Conservation (phyloP, 805 yeast species). For the Metschnikowia vanudenii region DNA sequence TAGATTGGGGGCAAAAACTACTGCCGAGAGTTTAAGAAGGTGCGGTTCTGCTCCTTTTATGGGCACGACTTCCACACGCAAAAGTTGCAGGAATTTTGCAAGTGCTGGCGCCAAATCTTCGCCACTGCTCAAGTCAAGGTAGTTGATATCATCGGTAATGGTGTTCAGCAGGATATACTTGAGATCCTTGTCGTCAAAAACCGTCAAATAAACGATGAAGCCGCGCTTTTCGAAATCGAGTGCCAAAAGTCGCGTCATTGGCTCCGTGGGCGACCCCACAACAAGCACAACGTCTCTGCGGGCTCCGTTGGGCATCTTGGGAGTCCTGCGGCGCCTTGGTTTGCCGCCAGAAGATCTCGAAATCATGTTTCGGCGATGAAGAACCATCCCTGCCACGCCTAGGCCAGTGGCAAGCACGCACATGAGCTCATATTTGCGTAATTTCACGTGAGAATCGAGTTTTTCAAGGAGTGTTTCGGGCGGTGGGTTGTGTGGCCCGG, state of each 20-base stretch:
- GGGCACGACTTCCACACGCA: constrained; percentile 56
- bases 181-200: constrained; percentile 59
- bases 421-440: constrained; percentile 8
- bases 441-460: background rate
- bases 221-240: constrained; percentile 77
- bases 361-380: constrained; percentile 4
- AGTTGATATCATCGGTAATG: constrained; percentile 66
- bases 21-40: constrained; percentile 57
- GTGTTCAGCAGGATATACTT: constrained; percentile 52
- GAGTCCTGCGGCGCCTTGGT: constrained; percentile 49
- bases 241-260: constrained; percentile 65
- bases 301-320: constrained; percentile 64
- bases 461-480: constrained; percentile 1
- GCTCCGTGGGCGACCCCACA: constrained; percentile 76
- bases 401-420: constrained; percentile 10
- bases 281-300: constrained; percentile 72
- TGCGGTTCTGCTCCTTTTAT: constrained; percentile 59
- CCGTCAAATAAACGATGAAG: constrained; percentile 75
- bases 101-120: constrained; percentile 47
- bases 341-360: background rate
- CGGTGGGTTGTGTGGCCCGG: constrained; percentile 1
- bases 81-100: constrained; percentile 46
- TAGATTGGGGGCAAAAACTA: constrained; percentile 67
- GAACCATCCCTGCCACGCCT: constrained; percentile 12
- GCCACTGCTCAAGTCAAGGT: constrained; percentile 53